Conservation (phyloP, 2,329 filamentous ascomycete genomes). For the Chaetomium olivaceum region DNA sequence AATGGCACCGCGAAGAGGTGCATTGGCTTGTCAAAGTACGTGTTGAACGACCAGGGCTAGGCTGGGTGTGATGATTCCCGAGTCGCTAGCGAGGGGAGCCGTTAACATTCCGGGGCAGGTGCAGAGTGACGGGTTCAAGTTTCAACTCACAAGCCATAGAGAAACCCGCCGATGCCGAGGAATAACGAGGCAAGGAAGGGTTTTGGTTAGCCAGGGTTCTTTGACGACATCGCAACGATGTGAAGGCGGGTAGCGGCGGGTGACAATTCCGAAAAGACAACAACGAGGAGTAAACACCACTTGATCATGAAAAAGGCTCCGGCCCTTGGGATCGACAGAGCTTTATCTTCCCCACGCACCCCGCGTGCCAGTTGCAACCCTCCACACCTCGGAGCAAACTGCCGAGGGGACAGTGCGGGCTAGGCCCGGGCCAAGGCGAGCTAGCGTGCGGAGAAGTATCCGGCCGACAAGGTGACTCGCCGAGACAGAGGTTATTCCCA, state of each 20-base stretch:
- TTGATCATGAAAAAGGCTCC: not conserved
- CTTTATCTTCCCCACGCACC: not conserved
- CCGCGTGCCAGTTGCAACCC: not conserved
- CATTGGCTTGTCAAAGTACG: conserved; percentile 40
- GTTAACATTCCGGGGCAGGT: not conserved
- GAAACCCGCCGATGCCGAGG: conserved; percentile 44
- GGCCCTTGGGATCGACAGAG: not conserved
- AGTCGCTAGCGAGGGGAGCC: conserved; percentile 37
- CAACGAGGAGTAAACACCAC: not conserved
- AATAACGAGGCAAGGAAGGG: conserved; percentile 43
- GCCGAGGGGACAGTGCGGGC: conserved; percentile 11
- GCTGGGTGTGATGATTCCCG: conserved; percentile 46
- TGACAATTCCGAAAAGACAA: not conserved
- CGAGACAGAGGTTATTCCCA: conserved; percentile 1
- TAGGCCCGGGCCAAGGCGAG: not conserved
- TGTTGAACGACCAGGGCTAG: conserved; percentile 41
- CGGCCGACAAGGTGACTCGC: not conserved
- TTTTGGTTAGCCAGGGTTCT: conserved; percentile 39
- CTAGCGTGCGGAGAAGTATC: conserved; percentile 23
- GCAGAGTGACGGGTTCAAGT: conserved; percentile 14
- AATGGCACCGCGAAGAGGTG: conserved; percentile 42
- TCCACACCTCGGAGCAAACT: conserved; percentile 3
- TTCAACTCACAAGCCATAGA: conserved; percentile 42
- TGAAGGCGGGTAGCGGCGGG: not conserved
- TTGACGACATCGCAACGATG: conserved; percentile 1